These are phyloP conservation scores for Gryganskiella cystojenkinii DNA, from an alignment of 192 early-diverging fungal genomes.

Conservation along the genomic window DNA sequence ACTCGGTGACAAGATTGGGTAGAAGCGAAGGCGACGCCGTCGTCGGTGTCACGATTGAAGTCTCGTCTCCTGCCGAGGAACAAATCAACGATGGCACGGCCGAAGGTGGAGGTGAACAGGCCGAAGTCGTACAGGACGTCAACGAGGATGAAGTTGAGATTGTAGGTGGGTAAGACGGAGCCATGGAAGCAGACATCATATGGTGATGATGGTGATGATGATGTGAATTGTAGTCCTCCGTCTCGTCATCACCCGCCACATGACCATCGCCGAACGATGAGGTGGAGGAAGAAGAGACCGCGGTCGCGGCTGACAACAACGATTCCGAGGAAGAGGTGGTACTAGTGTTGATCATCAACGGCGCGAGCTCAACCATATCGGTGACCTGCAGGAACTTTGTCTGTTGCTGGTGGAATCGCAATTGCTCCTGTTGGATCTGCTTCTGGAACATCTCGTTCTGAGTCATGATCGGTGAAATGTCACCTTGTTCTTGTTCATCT, in stretches of 20 bases:
- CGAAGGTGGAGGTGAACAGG: constrained; percentile 20
- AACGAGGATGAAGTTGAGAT: constrained; percentile 3
- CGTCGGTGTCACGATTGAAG: constrained; percentile 5
- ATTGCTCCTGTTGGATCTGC: constrained; percentile 41
- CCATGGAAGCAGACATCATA: neutral
- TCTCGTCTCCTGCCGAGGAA: neutral
- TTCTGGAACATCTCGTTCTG: constrained; percentile 46
- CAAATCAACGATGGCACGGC: constrained; percentile 22
- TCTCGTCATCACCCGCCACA: too few species aligned
- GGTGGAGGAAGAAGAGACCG: too few species aligned
- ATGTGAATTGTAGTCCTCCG: too few species aligned
- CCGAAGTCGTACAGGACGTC: constrained; percentile 1
- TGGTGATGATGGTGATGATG: too few species aligned
- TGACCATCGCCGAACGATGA: too few species aligned
- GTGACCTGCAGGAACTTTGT: constrained; percentile 4
- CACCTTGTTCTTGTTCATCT: neutral
- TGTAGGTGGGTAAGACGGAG: neutral
- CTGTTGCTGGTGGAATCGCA: constrained; percentile 33
- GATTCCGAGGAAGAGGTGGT: neutral
- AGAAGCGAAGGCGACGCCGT: constrained; percentile 11
- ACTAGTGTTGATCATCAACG: constrained; percentile 4
- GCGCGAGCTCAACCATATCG: too few species aligned
- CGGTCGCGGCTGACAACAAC: too few species aligned
- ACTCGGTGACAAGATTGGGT: neutral
- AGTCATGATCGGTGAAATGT: constrained; percentile 14